Conservation (phyloP, 2,329 filamentous ascomycete genomes). For the Paecilomyces sp. region DNA sequence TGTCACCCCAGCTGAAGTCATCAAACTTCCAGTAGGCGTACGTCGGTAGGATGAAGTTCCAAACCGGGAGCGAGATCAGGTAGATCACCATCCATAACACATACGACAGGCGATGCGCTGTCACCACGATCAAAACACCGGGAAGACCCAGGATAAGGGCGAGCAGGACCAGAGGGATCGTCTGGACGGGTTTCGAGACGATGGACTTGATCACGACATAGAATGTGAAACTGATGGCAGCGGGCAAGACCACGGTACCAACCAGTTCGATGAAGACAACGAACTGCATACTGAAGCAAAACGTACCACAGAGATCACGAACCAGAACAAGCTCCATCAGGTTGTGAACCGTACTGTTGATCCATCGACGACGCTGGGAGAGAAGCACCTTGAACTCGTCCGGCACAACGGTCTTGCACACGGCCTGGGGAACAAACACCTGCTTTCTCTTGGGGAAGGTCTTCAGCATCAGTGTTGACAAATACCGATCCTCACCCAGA, state of each 20-base stretch:
- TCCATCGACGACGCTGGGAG: slow-evolving; percentile 94
- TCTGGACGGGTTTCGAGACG: slow-evolving; percentile 64
- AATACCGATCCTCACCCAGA: slow-evolving; percentile 87
- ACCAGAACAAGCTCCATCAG: slow-evolving; percentile 96
- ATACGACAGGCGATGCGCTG: slow-evolving; percentile 87
- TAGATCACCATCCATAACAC: slow-evolving; percentile 97
- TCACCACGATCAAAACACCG: slow-evolving; percentile 83
- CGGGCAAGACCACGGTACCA: slow-evolving; percentile 88
- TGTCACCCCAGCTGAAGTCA: slow-evolving; percentile 99
- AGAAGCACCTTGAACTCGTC: slow-evolving; percentile 87
- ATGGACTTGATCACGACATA: slow-evolving; percentile 91
- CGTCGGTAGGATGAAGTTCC: slow-evolving; percentile 91
- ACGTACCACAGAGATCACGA: slow-evolving; percentile 91
- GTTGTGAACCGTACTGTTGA: slow-evolving; percentile 98
- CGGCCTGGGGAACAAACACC: slow-evolving; percentile 94
- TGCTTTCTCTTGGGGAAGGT: slow-evolving; percentile 99
- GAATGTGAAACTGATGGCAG: slow-evolving; percentile 93
- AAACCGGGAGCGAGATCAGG: slow-evolving; percentile 82
- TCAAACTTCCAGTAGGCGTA: slow-evolving; percentile 99
- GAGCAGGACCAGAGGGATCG: slow-evolving; percentile 85
- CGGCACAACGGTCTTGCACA: slow-evolving; percentile 97
- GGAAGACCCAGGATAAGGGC: slow-evolving; percentile 89
- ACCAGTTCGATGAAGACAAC: slow-evolving; percentile 92
- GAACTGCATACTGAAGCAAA: slow-evolving; percentile 99
- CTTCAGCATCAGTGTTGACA: slow-evolving; percentile 95